Base-by-base conservation (phyloP, 2,329 filamentous ascomycete genomes). In the Exophiala spinifera region DNA sequence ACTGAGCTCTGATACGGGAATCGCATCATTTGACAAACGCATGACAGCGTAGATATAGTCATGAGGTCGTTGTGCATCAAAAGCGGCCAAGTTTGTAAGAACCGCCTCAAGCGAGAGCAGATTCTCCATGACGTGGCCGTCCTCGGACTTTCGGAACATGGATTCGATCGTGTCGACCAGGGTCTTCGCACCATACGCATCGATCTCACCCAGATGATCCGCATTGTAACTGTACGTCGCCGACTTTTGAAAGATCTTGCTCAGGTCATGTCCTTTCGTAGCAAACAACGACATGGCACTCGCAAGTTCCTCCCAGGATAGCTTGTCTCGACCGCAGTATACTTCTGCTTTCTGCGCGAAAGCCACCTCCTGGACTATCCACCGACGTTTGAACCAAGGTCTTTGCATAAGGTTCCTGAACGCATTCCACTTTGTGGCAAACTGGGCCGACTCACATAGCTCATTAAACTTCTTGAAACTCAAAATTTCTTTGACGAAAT, bases 51-150 rank as follows among this genome's bases (percentile, higher is more conserved):
- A 62, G 11, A 62, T 51, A 10, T 37, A 28, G 36, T 62, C 60
- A 6, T 52, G 55, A 13, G 59, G 59, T 4, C 49, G 20, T 13
- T 17, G n/a, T 6, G 60, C 59, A 17, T 62, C 49, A n/a, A 61
- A 62, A 3, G 51, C 47, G 3, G 59, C 48, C 13, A 62, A 46
- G 17, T 39, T 42, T 20, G 63, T 64, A 3, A 67, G 46, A 14
- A 66, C 36, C 8, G 51, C 55, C 44, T 67, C 65, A 1, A 66
- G 46, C 7, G 63, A 56, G 33, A 66, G 51, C 11, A 65, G 47
- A 10, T 56, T 51, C 23, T 63, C 63, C 8, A 58, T 52, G 7
- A 63, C 52, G 11, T 31, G 10, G 1, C 62, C 57, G 15, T 64
- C 50, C 4, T 62, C 50, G 5, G 55, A 44, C 46, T 63, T 65